Evolutionary conservation across 306 rosid species (phyloP).

Genomic region (Cicer chorassanicum): DNA sequence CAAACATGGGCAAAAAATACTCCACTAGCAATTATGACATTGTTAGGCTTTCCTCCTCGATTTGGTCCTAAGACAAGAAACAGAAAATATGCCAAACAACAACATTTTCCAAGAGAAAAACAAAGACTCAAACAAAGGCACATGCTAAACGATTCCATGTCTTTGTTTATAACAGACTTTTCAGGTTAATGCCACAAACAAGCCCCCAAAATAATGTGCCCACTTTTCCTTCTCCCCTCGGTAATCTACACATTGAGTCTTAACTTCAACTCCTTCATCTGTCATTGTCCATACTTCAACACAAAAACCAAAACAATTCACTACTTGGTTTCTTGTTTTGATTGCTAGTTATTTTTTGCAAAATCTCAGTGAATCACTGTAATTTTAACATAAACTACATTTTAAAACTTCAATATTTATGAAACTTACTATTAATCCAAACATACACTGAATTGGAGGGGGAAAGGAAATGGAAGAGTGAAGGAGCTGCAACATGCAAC

Average conservation of each 20-base stretch:
- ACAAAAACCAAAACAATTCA: conserved; percentile 39
- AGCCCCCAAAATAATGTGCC: conserved; percentile 42
- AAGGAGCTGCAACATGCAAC: conserved; percentile 45
- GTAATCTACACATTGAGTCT: conserved; percentile 36
- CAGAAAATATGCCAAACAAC: conserved; percentile 15
- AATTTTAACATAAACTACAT: too few species aligned
- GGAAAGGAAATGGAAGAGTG: not conserved
- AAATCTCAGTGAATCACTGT: too few species aligned
- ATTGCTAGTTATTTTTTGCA: too few species aligned
- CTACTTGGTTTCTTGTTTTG: too few species aligned
- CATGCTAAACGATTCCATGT: conserved; percentile 32
- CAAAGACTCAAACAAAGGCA: not conserved
- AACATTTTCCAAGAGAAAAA: conserved; percentile 29
- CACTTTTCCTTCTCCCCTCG: conserved; percentile 42
- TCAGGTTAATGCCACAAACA: conserved; percentile 38
- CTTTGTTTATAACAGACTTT: conserved; percentile 5
- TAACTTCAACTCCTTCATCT: conserved; percentile 42
- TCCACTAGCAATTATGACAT: not conserved
- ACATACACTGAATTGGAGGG: too few species aligned
- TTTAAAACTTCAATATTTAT: too few species aligned
- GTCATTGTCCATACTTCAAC: conserved; percentile 51
- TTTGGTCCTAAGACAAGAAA: not conserved
- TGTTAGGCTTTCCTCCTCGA: conserved; percentile 3
- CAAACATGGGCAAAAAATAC: not conserved
- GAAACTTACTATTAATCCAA: too few species aligned